These are phyloP conservation scores for Lipomyces lipofer DNA, from an alignment of 805 yeast species.

Conservation along the genomic window DNA sequence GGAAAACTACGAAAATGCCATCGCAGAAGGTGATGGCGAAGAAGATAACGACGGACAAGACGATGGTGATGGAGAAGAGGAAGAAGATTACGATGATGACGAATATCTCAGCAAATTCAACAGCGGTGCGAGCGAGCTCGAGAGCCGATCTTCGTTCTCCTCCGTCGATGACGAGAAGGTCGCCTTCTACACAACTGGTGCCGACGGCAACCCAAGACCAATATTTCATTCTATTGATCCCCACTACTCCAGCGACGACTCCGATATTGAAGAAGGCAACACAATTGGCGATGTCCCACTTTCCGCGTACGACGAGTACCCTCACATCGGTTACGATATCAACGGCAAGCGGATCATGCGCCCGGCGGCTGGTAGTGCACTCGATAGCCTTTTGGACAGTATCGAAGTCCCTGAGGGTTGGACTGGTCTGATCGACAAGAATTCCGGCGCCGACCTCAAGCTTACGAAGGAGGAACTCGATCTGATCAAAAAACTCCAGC, in stretches of 20 bases:
- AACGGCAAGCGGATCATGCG: constrained; percentile 98
- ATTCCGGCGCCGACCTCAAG: constrained; percentile 82
- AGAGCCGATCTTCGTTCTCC: constrained; percentile 20
- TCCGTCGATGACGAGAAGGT: constrained; percentile 17
- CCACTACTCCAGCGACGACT: constrained; percentile 84
- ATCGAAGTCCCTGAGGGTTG: constrained; percentile 97
- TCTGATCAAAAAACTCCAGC: constrained; percentile 79
- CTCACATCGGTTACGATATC: constrained; percentile 94
- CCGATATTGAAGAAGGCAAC: constrained; percentile 76
- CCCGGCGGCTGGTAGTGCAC: constrained; percentile 95
- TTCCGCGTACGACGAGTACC: constrained; percentile 93
- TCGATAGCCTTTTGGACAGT: constrained; percentile 82
- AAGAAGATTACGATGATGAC: constrained; percentile 37
- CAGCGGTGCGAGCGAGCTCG: constrained; percentile 22
- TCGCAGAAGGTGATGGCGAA: constrained; percentile 39
- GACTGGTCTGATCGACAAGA: constrained; percentile 92
- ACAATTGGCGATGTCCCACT: constrained; percentile 93
- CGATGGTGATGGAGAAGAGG: constrained; percentile 18
- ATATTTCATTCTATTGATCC: constrained; percentile 91
- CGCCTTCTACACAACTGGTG: constrained; percentile 36
- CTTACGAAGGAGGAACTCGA: constrained; percentile 85
- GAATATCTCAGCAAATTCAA: constrained; percentile 13
- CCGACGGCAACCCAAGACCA: constrained; percentile 77
- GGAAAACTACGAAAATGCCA: constrained; percentile 56
- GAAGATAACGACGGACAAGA: constrained; percentile 37